Evolutionary conservation across 306 rosid genomes (phyloP).

Genomic region (Heteromeles arbutifolia): DNA sequence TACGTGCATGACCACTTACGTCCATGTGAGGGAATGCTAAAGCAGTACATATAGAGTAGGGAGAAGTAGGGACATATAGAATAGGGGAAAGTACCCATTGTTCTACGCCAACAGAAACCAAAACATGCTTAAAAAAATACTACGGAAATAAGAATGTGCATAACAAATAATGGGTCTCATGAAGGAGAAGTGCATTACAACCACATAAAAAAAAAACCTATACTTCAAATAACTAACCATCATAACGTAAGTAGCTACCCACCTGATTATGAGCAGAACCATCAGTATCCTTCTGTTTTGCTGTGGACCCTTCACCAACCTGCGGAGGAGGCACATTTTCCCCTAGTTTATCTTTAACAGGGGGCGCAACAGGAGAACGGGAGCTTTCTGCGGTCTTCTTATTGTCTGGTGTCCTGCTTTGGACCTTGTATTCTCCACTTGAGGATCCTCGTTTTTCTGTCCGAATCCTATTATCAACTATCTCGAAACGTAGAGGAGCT

Average conservation of each 20-base stretch:
- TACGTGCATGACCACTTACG: no score
- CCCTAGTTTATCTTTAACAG: slow-evolving; percentile 13
- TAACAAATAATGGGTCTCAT: no score
- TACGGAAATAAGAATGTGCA: no score
- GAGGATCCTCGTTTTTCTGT: slow-evolving; percentile 39
- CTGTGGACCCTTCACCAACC: slow-evolving; percentile 26
- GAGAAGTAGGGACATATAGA: no score
- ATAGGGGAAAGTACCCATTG: no score
- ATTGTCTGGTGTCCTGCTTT: slow-evolving; percentile 19
- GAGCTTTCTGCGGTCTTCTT: slow-evolving; percentile 23
- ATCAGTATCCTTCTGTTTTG: slow-evolving; percentile 16
- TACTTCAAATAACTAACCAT: background rate
- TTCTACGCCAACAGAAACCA: no score
- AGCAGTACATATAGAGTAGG: no score
- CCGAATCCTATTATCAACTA: slow-evolving; percentile 77
- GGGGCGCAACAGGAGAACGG: slow-evolving; percentile 12
- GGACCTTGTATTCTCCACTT: slow-evolving; percentile 35
- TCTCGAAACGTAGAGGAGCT: slow-evolving; percentile 54
- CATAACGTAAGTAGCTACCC: background rate
- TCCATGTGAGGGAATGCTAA: no score
- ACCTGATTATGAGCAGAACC: slow-evolving; percentile 31
- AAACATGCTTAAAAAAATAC: no score
- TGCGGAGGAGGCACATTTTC: slow-evolving; percentile 27
- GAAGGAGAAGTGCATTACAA: background rate
- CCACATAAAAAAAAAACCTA: background rate